Percentiles rank a stretch among this genome's conserved stretches.
phyloP scores from a whole-genome alignment of 1,284 basidiomycete genomes.

The Bondarzewia mesenterica region DNA sequence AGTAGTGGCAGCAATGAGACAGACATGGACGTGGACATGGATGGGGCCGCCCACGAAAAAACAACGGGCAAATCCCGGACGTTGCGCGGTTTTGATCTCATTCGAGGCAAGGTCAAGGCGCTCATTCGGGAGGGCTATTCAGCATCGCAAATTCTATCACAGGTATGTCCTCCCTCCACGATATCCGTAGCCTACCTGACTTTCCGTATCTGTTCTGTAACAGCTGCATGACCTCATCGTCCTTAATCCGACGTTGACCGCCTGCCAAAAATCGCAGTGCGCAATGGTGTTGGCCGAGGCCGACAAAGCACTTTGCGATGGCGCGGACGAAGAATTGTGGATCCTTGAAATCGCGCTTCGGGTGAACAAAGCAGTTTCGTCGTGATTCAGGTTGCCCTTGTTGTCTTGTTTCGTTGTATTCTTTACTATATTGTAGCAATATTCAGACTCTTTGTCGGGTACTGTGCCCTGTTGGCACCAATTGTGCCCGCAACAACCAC shows the following conservation, averaged over 20 bases:
- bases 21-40: slow-evolving; percentile 28
- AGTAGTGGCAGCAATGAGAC: slow-evolving; percentile 40
- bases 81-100: slow-evolving; percentile 52
- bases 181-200: neutral
- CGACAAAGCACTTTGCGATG: slow-evolving; percentile 94
- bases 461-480: no score
- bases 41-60: slow-evolving; percentile 12
- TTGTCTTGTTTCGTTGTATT: neutral
- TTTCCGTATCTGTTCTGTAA: slow-evolving; percentile 5
- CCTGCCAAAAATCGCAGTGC: slow-evolving; percentile 77
- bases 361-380: slow-evolving; percentile 54
- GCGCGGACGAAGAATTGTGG: slow-evolving; percentile 98
- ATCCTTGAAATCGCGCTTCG: slow-evolving; percentile 80
- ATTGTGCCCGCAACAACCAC: no score
- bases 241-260: slow-evolving; percentile 71
- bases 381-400: neutral
- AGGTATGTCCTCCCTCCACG: slow-evolving; percentile 44
- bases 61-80: slow-evolving; percentile 6
- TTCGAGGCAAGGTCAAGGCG: slow-evolving; percentile 67
- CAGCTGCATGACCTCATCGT: slow-evolving; percentile 91
- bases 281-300: slow-evolving; percentile 88
- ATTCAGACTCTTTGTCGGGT: no score
- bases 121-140: slow-evolving; percentile 89
- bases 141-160: slow-evolving; percentile 82
- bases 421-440: neutral